Evolutionary conservation across 2,329 filamentous ascomycete genomes (phyloP).

Genomic region (Aspergillus tamarii): DNA sequence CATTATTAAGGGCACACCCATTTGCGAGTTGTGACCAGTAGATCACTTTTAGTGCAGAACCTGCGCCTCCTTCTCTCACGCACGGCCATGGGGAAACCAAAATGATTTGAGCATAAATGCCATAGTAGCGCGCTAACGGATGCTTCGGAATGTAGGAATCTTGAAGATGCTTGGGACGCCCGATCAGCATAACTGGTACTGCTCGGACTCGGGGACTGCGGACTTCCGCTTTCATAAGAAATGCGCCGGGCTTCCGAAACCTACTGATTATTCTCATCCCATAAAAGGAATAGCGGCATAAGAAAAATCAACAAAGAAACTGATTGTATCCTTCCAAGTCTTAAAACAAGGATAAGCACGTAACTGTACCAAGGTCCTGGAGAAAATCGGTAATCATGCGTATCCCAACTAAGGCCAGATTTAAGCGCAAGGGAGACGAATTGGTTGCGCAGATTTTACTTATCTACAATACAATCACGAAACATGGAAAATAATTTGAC

Average conservation of each 20-base stretch:
- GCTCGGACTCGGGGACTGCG: not conserved
- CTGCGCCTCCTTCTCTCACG: not conserved
- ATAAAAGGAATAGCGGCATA: no score
- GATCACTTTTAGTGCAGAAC: not conserved
- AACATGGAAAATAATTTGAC: constrained; percentile 7
- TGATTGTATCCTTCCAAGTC: no score
- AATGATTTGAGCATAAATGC: no score
- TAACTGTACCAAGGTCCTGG: no score
- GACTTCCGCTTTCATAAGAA: not conserved
- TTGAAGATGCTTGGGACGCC: not conserved
- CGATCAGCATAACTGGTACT: not conserved
- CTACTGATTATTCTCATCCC: not conserved
- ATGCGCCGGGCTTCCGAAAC: not conserved
- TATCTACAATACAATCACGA: not conserved
- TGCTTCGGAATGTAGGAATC: not conserved
- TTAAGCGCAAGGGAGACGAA: no score
- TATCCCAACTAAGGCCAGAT: no score
- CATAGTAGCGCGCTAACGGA: not conserved
- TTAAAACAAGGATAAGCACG: no score
- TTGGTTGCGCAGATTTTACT: not conserved
- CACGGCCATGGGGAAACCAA: no score
- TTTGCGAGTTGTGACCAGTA: not conserved
- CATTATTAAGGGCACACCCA: not conserved
- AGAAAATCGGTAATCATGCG: no score
- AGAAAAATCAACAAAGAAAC: no score